These are phyloP conservation scores for Raddia distichophylla DNA, from an alignment of 176 grass and related monocot species.

Conservation along the genomic window DNA sequence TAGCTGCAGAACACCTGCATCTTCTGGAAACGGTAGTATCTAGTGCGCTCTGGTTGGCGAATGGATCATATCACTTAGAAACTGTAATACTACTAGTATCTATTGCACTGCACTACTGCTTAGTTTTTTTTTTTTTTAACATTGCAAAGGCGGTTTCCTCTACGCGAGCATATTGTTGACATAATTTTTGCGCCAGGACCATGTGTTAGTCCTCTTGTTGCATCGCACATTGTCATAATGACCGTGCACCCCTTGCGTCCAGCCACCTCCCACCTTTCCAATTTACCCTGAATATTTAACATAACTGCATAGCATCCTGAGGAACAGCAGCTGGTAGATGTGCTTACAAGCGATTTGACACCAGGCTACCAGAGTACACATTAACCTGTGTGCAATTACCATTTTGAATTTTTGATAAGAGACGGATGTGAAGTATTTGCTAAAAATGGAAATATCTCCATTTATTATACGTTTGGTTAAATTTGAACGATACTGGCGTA, in stretches of 20 bases:
- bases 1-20: not conserved
- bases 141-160: not conserved
- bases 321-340: slow-evolving; percentile 9
- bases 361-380: not conserved
- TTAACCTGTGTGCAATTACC: not conserved
- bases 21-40: not conserved
- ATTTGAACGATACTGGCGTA: not conserved
- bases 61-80: not conserved
- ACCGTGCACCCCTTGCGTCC: slow-evolving; percentile 4
- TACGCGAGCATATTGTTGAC: not conserved
- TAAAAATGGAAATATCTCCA: not conserved
- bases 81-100: not conserved
- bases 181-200: not conserved
- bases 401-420: not conserved
- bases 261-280: slow-evolving; percentile 14
- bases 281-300: not conserved
- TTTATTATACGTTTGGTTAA: not conserved
- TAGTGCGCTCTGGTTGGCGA: not conserved
- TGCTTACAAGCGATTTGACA: not conserved
- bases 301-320: not conserved
- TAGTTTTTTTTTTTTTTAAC: not conserved
- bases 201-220: slow-evolving; percentile 33
- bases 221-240: slow-evolving; percentile 2
- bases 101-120: not conserved
- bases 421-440: not conserved